phyloP scores from a whole-genome alignment of 345 rosid species.

The Citrus maxima region DNA sequence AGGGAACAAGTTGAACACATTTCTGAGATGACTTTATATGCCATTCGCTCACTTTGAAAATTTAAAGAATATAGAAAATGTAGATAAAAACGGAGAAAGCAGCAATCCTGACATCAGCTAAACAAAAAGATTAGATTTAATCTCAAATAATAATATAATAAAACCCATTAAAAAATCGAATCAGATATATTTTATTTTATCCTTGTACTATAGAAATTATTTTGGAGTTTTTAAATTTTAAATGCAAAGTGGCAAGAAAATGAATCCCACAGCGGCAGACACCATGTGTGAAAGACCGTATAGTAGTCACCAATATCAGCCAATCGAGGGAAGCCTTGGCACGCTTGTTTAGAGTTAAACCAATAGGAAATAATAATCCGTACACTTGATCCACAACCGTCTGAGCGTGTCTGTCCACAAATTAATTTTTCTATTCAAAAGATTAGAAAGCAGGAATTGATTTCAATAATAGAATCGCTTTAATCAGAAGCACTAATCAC shows the following conservation, averaged over 20 bases:
- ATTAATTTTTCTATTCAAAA: background rate
- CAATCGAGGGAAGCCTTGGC: slow-evolving; percentile 22
- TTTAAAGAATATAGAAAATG: too few relatives aligned
- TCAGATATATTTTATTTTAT: background rate
- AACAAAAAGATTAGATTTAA: too few relatives aligned
- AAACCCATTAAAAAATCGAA: background rate
- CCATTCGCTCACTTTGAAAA: too few relatives aligned
- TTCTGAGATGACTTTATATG: too few relatives aligned
- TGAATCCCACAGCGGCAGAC: background rate
- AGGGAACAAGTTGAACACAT: too few relatives aligned
- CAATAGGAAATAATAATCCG: slow-evolving; percentile 12
- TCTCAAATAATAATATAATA: background rate
- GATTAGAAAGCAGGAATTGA: background rate
- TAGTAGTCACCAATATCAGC: slow-evolving; percentile 11
- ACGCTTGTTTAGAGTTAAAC: slow-evolving; percentile 12
- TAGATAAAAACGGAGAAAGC: too few relatives aligned
- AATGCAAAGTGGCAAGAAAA: background rate
- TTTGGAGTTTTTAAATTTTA: background rate
- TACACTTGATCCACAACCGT: background rate
- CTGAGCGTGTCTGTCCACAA: background rate
- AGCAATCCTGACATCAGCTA: too few relatives aligned
- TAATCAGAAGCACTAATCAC: background rate
- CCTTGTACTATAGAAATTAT: background rate
- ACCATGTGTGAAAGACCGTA: slow-evolving; percentile 11
- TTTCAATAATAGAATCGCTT: background rate